These are phyloP conservation scores for Jamesozyma piceae DNA, from an alignment of 805 yeast genomes.

Conservation along the genomic window DNA sequence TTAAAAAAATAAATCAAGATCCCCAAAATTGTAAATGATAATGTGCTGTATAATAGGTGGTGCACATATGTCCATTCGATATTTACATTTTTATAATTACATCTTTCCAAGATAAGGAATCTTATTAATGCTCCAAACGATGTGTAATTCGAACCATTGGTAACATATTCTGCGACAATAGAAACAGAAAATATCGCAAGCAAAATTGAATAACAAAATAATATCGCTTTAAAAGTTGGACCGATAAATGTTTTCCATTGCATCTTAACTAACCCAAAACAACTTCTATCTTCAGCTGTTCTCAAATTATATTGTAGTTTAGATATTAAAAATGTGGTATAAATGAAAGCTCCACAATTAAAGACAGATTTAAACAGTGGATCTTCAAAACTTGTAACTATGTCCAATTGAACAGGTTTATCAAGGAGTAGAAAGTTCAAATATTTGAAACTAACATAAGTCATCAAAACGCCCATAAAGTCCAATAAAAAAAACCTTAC, in stretches of 20 bases:
- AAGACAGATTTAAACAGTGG: background rate
- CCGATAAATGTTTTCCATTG: constrained; percentile 2
- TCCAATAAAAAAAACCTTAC: background rate
- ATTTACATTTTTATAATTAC: background rate
- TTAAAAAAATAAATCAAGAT: constrained; percentile 4
- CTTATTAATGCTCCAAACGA: constrained; percentile 11
- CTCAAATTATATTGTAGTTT: background rate
- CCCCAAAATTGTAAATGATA: constrained; percentile 7
- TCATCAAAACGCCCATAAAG: background rate
- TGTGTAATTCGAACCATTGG: background rate
- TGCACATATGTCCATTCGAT: constrained; percentile 17
- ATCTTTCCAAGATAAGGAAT: constrained; percentile 4
- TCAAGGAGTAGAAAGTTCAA: background rate
- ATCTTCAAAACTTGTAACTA: background rate
- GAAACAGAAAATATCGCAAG: background rate
- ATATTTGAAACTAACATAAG: background rate
- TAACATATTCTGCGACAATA: background rate
- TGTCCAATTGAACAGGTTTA: background rate
- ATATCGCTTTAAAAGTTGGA: background rate
- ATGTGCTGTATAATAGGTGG: constrained; percentile 8
- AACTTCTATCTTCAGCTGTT: background rate
- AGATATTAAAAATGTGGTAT: background rate
- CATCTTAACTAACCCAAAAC: background rate
- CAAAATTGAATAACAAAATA: background rate
- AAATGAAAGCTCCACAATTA: background rate